Conservation (phyloP, 2,329 filamentous ascomycete species). For the Raffaelea deltoideospora region DNA sequence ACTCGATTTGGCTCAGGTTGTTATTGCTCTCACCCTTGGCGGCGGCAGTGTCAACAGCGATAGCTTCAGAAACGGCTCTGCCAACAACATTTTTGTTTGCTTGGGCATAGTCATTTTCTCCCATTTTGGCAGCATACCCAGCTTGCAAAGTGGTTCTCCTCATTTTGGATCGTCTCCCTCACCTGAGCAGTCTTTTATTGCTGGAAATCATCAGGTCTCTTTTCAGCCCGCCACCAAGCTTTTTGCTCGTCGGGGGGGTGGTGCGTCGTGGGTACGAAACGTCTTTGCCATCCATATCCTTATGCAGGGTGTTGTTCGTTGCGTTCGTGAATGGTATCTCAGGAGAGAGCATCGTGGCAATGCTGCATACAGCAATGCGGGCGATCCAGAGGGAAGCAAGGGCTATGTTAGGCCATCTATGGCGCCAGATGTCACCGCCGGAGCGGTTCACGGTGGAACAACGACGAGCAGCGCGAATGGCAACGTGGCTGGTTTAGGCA, state of each 20-base stretch:
- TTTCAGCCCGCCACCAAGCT: slow-evolving; percentile 26
- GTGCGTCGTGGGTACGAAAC: slow-evolving; percentile 52
- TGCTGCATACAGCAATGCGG: too few species aligned
- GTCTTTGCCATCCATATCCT: slow-evolving; percentile 61
- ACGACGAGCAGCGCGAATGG: too few species aligned
- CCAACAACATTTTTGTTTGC: slow-evolving; percentile 57
- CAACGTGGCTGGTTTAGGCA: too few species aligned
- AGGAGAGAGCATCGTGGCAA: slow-evolving; percentile 41
- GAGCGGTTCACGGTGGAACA: too few species aligned
- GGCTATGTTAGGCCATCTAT: too few species aligned
- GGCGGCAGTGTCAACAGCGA: slow-evolving; percentile 46
- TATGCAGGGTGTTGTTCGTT: slow-evolving; percentile 56
- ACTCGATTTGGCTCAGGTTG: slow-evolving; percentile 79
- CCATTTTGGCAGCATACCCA: slow-evolving; percentile 29
- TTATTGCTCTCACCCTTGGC: slow-evolving; percentile 81
- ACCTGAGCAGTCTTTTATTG: too few species aligned
- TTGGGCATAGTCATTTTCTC: slow-evolving; percentile 49
- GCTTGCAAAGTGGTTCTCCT: slow-evolving; percentile 31
- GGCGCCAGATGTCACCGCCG: too few species aligned
- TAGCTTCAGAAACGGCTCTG: slow-evolving; percentile 50
- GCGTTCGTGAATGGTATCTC: slow-evolving; percentile 54
- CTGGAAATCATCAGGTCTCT: too few species aligned
- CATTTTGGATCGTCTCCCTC: slow-evolving; percentile 19
- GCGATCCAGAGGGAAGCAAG: slow-evolving; percentile 52
- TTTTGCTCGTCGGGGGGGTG: slow-evolving; percentile 39